Conservation (phyloP, 169 alveolate genomes). For the Plasmodium billcollinsi region DNA sequence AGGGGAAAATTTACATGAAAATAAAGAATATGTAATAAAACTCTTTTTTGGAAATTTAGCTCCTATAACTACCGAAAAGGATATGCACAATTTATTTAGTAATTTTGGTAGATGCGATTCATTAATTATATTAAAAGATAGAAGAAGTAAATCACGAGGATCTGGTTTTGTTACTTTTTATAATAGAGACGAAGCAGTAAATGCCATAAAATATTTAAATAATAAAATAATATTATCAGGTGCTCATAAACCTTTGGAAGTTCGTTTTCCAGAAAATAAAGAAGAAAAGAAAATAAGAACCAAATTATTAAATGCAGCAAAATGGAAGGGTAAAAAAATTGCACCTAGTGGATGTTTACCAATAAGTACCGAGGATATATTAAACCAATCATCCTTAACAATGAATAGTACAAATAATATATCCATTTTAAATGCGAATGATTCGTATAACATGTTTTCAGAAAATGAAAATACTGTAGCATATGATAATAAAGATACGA, state of each 20-base stretch:
- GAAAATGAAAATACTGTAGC: slow-evolving; percentile 31
- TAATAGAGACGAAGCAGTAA: slow-evolving; percentile 61
- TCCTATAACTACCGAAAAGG: slow-evolving; percentile 77
- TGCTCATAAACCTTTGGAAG: slow-evolving; percentile 77
- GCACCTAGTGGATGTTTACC: slow-evolving; percentile 77
- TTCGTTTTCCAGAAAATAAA: slow-evolving; percentile 75
- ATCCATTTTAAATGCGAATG: slow-evolving; percentile 22
- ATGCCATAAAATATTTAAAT: slow-evolving; percentile 71
- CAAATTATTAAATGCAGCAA: slow-evolving; percentile 73
- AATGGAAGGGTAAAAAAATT: slow-evolving; percentile 76
- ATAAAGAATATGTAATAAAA: slow-evolving; percentile 54
- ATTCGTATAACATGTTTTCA: slow-evolving; percentile 32
- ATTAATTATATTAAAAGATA: slow-evolving; percentile 70
- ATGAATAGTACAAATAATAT: slow-evolving; percentile 47
- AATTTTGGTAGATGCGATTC: slow-evolving; percentile 75
- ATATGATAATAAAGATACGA: slow-evolving; percentile 34
- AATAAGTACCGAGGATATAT: slow-evolving; percentile 67
- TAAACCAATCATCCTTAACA: slow-evolving; percentile 30
- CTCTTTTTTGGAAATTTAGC: slow-evolving; percentile 76
- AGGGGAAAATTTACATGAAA: background rate
- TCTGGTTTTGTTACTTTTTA: slow-evolving; percentile 78
- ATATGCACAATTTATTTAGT: slow-evolving; percentile 72
- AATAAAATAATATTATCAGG: slow-evolving; percentile 75
- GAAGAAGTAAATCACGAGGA: slow-evolving; percentile 75
- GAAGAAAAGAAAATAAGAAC: slow-evolving; percentile 71